Evolutionary conservation across 805 yeast species (phyloP).

Genomic region (Lachancea fermentati): DNA sequence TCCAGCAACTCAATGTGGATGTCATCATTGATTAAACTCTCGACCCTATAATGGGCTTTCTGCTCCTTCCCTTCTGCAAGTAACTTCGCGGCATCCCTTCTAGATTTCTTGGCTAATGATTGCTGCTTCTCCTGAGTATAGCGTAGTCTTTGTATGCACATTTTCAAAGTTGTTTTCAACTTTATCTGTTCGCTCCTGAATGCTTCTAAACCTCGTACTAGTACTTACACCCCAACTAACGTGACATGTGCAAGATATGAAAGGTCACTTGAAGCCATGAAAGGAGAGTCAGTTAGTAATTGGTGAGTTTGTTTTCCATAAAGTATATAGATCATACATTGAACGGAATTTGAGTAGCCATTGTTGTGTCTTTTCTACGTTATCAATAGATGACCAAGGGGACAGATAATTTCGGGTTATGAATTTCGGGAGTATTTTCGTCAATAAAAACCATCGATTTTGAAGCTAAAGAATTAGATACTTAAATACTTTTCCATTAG

Average conservation of each 20-base stretch:
- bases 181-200: slow-evolving; percentile 11
- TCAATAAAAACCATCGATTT: too few relatives aligned
- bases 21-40: slow-evolving; percentile 78
- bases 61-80: slow-evolving; percentile 66
- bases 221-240: too few relatives aligned
- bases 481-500: slow-evolving; percentile 63
- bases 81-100: slow-evolving; percentile 66
- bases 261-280: too few relatives aligned
- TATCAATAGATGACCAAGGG: not conserved
- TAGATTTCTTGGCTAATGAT: slow-evolving; percentile 68
- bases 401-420: too few relatives aligned
- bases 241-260: too few relatives aligned
- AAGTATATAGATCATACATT: slow-evolving; percentile 12
- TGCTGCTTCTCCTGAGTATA: slow-evolving; percentile 69
- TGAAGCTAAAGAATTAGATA: slow-evolving; percentile 27
- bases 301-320: not conserved
- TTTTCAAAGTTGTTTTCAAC: slow-evolving; percentile 39
- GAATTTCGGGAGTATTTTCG: too few relatives aligned
- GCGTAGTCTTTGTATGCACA: slow-evolving; percentile 66
- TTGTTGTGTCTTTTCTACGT: not conserved
- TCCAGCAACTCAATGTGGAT: slow-evolving; percentile 74
- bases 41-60: slow-evolving; percentile 79
- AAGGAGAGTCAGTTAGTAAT: not conserved
- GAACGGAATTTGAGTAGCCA: slow-evolving; percentile 16
- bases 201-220: too few relatives aligned